A percentile compares a stretch with the other conserved stretches of the same genome.
phyloP scores from a whole-genome alignment of 345 rosid genomes.

The Gossypium bickii region DNA sequence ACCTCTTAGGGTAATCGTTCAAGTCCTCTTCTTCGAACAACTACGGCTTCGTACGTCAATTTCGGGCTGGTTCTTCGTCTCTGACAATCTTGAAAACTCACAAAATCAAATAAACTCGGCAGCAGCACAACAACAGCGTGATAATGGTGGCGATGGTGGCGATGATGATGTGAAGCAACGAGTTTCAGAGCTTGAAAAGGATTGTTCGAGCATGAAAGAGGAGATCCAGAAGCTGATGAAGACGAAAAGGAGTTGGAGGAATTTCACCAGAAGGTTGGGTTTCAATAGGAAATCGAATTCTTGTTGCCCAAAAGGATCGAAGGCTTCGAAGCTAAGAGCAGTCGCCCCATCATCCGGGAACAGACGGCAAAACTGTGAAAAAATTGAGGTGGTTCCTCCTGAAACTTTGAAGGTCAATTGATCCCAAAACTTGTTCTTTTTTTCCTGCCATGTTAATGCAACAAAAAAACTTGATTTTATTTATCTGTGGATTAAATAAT shows the following conservation, averaged over 20 bases:
- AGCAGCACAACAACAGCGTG: conserved; percentile 10
- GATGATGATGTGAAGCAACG: conserved; percentile 41
- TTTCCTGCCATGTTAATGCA: neutral
- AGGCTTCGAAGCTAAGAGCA: conserved; percentile 26
- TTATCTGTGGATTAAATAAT: conserved; percentile 1
- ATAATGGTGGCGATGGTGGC: conserved; percentile 14
- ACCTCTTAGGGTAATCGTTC: conserved; percentile 72
- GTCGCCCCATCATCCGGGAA: conserved; percentile 15
- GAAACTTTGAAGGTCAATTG: conserved; percentile 11
- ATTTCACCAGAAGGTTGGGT: conserved; percentile 45
- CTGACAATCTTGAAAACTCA: conserved; percentile 54
- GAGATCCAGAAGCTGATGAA: conserved; percentile 56
- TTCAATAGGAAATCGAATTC: conserved; percentile 51
- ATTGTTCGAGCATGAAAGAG: conserved; percentile 59
- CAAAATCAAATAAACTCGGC: conserved; percentile 23
- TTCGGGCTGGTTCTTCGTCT: conserved; percentile 66
- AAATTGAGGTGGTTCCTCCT: conserved; percentile 24
- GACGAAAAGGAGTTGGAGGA: conserved; percentile 55
- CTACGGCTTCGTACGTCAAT: conserved; percentile 67
- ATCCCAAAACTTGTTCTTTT: neutral
- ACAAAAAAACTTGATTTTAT: neutral
- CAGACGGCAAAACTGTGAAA: conserved; percentile 22
- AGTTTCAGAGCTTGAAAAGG: conserved; percentile 63
- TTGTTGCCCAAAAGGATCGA: conserved; percentile 44
- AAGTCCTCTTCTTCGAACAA: conserved; percentile 77